Evolutionary conservation across 2,329 filamentous ascomycete species (phyloP), one percentile per base, ranked within the genome.

Genomic region (Beauveria sp.): DNA sequence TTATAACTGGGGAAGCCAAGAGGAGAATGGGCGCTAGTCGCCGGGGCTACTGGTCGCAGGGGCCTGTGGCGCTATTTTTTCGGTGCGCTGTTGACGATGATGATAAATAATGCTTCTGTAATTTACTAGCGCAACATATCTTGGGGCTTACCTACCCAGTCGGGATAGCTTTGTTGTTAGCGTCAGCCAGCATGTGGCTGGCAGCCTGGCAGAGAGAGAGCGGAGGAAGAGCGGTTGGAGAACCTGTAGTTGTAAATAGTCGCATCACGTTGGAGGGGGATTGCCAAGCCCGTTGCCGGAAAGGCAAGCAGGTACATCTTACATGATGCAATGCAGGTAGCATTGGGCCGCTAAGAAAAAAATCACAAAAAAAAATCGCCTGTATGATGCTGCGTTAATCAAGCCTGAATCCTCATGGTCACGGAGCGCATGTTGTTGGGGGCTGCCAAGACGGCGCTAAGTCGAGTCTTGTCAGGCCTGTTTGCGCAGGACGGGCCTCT

Each of bases 381-480:
- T 16, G 14, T 38, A 38, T 38, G 14, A 38, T 6, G 34, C 12
- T 34, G 10, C 10, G 30, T 14, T 12, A 5, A 5, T 12, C 10
- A 34, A 34, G 30, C 30, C 30, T 34, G 30, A 14, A 34, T 34
- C 30, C 12, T 38, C 2, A 5, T 38, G 34, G 34, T 5, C 34
- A 20, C 7, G 8, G 3, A 24, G 14, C 7, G 10, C 7, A 30
- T 50, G 57, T 51, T 47, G 38, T 59, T 52, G 57, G 57, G 57
- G 57, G 47, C 57, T 52, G 57, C 57, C 57, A 59, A 59, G 57
- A 59, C 56, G 38, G 6, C 57, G 47, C 57, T 59, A 47, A 52
- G 38, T 28, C 34, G 20, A 50, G n/a, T 49, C 22, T 47, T 24
- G 20, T 20, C 28, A 47, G 43, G 20, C 6, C 43, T 24, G 34